Base-by-base conservation (phyloP, 768 basidiomycete genomes). In the Gautieria morchelliformis region DNA sequence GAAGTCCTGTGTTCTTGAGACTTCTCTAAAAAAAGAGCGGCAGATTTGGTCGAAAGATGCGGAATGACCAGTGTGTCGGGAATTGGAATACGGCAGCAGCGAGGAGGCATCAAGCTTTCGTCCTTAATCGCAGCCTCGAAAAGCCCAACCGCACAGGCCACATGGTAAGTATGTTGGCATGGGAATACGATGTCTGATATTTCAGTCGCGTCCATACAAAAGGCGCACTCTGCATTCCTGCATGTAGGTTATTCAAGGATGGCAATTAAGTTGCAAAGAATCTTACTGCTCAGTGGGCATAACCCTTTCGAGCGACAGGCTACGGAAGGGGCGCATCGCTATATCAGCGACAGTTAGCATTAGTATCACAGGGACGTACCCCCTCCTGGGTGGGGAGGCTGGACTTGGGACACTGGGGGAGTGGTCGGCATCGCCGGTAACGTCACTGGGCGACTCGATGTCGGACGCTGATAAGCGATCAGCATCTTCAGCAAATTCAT, bases 101-200 rank as follows among this genome's bases (percentile, higher is more conserved):
- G 72, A 9, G 79, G 69, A 0, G 82, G 81, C 56, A 74, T 74
- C 4, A 82, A 71, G 0, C 75, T 69, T 59, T 83, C 82, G 60
- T 83, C 81, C 3, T 66, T 69, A 11, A 71, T 70, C 20, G 75
- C 73, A 0, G 73, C 57, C 47, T 72, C 63, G 17, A 76, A 74
- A 35, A 81, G 72, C 33, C 68, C 66, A 0, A 61, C 53, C 35
- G 80, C 44, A 57, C 81, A 83, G n/a, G 53, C 64, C 17, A 60
- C 60, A 66, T 79, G 81, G 58, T 83, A 78, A 47, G 64, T 56
- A 60, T 83, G 78, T 0, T 63, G 61, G 63, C 81, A 82, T 2
- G 75, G 68, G 1, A 75, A 73, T n/a, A 78, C 69, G 2, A 56
- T 32, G 47, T 68, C 65, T 5, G 63, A 62, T 11, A 55, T 27